Conservation (phyloP, 2,329 filamentous ascomycete genomes). For the Curvularia lunata region DNA sequence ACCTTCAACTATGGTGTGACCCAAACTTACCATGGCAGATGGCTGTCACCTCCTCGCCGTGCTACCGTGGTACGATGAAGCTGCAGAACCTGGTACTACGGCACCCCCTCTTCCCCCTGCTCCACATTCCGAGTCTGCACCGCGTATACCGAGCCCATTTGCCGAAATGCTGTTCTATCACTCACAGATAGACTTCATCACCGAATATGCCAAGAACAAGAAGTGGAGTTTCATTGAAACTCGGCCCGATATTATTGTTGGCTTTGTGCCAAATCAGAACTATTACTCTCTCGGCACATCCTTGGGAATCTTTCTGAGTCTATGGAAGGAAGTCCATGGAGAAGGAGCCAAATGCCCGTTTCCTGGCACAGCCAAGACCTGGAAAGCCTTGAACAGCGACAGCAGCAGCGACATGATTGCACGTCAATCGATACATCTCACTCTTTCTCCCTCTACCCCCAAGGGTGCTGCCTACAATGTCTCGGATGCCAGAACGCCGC, state of each 20-base stretch:
- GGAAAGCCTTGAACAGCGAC: constrained; percentile 48
- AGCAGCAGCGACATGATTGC: constrained; percentile 51
- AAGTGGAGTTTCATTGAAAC: constrained; percentile 52
- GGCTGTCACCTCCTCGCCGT: constrained; percentile 53
- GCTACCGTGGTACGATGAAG: constrained; percentile 15
- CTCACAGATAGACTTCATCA: constrained; percentile 50
- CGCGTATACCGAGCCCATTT: constrained; percentile 34
- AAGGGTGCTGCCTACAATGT: constrained; percentile 51
- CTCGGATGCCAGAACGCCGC: constrained; percentile 48
- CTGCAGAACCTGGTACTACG: constrained; percentile 10
- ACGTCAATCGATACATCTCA: constrained; percentile 51
- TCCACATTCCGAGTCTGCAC: constrained; percentile 16
- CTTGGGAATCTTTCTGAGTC: constrained; percentile 48
- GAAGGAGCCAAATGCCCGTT: constrained; percentile 48
- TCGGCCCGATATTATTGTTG: constrained; percentile 52
- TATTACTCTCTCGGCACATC: constrained; percentile 47
- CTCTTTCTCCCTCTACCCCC: constrained; percentile 47
- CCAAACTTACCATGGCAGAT: constrained; percentile 25
- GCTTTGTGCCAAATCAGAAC: constrained; percentile 52
- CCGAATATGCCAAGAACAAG: constrained; percentile 44
- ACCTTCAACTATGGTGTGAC: constrained; percentile 20
- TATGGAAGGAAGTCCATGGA: constrained; percentile 50
- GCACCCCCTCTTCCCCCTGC: constrained; percentile 10
- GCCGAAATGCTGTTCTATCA: constrained; percentile 52
- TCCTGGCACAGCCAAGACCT: constrained; percentile 48